phyloP scores from a whole-genome alignment of 148 eudicot genomes.

The Rhododendron williamsianum region DNA sequence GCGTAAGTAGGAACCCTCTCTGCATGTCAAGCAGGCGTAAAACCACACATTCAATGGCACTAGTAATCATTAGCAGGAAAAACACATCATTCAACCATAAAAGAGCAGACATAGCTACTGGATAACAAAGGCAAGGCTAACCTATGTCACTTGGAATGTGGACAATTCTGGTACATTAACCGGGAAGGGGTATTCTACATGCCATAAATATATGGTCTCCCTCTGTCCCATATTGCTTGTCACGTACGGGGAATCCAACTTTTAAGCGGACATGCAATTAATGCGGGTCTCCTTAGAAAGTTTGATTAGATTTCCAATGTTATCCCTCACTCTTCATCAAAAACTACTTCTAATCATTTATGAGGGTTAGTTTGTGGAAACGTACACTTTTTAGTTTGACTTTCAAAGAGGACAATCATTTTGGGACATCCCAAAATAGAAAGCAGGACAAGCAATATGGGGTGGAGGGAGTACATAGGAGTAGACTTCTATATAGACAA shows the following conservation, averaged over 20 bases:
- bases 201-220: not conserved
- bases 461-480: not conserved
- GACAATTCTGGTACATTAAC: not conserved
- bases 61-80: not conserved
- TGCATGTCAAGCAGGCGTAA: not conserved
- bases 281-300: not conserved
- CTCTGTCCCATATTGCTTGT: not conserved
- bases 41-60: not conserved
- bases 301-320: not conserved
- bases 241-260: not conserved
- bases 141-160: not conserved
- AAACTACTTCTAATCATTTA: not conserved
- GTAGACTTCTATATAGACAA: not conserved
- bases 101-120: not conserved
- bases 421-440: not conserved
- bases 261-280: too few species aligned
- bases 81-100: not conserved
- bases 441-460: not conserved
- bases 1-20: not conserved
- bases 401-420: not conserved
- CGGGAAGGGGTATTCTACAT: not conserved
- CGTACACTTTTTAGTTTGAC: not conserved
- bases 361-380: not conserved
- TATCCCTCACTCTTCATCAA: not conserved
- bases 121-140: not conserved